Percentiles rank a stretch among this genome's conserved stretches.
These are phyloP conservation scores for Chaetomiaceae sp. DNA, from an alignment of 2,329 filamentous ascomycete species.

Conservation along the genomic window DNA sequence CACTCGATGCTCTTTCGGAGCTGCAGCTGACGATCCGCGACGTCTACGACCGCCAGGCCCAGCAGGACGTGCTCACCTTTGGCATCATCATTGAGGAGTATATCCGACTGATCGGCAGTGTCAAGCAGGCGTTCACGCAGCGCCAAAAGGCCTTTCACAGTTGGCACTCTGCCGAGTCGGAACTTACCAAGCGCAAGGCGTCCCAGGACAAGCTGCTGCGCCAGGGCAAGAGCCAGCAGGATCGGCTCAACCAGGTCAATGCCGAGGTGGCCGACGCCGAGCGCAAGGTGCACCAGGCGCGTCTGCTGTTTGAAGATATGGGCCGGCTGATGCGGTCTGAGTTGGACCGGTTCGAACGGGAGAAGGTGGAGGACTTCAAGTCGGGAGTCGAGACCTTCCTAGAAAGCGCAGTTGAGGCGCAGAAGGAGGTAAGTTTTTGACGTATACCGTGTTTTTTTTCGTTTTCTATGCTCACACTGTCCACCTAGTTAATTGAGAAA, in stretches of 20 bases:
- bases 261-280: constrained; percentile 95
- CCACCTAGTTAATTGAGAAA: constrained; percentile 71
- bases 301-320: constrained; percentile 95
- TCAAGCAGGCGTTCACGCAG: constrained; percentile 89
- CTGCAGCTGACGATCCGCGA: constrained; percentile 91
- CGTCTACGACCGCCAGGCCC: constrained; percentile 92
- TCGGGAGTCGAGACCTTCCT: constrained; percentile 95
- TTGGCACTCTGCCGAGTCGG: constrained; percentile 87
- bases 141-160: constrained; percentile 93
- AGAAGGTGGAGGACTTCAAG: constrained; percentile 99
- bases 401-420: constrained; percentile 93
- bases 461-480: constrained; percentile 27
- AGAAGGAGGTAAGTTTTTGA: constrained; percentile 81
- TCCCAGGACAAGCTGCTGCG: constrained; percentile 92
- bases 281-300: constrained; percentile 83
- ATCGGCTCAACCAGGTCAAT: constrained; percentile 84
- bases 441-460: too few relatives aligned
- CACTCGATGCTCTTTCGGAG: constrained; percentile 86
- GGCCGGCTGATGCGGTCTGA: constrained; percentile 86
- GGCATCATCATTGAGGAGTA: constrained; percentile 99
- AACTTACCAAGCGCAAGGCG: constrained; percentile 82
- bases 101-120: constrained; percentile 88
- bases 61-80: constrained; percentile 92
- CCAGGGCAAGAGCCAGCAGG: constrained; percentile 93
- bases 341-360: constrained; percentile 87